phyloP scores from a whole-genome alignment of 495 filamentous ascomycete species.

The Lophiostoma macrostomum region DNA sequence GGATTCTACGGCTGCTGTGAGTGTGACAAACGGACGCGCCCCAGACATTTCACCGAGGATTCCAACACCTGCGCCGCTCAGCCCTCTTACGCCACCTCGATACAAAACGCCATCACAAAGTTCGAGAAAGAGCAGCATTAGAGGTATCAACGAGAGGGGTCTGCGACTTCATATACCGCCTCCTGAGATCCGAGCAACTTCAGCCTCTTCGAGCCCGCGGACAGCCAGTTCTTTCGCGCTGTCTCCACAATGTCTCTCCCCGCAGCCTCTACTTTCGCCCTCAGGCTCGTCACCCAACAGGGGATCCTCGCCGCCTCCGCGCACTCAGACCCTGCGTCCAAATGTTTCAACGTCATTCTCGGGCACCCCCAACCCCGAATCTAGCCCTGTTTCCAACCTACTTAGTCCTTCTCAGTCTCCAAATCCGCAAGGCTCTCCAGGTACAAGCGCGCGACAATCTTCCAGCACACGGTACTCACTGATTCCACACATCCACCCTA shows the following conservation, averaged over 20 bases:
- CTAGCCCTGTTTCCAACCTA: too few species aligned
- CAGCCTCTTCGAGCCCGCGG: slow-evolving; percentile 14
- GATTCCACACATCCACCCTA: not conserved
- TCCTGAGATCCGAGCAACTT: not conserved
- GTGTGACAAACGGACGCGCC: slow-evolving; percentile 3
- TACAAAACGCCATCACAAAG: slow-evolving; percentile 2
- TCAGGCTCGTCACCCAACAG: not conserved
- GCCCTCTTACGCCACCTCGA: slow-evolving; percentile 19
- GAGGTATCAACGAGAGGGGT: slow-evolving; percentile 19
- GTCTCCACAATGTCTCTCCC: slow-evolving; percentile 21
- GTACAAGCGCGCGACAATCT: not conserved
- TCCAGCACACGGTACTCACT: not conserved
- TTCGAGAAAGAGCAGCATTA: not conserved
- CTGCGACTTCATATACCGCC: slow-evolving; percentile 17
- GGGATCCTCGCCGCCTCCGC: not conserved
- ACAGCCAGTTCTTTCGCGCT: slow-evolving; percentile 21
- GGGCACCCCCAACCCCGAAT: not conserved
- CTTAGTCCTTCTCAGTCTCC: not conserved
- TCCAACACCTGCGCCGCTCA: slow-evolving; percentile 10
- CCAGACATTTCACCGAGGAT: slow-evolving; percentile 20
- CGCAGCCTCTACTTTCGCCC: slow-evolving; percentile 21
- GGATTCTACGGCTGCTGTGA: slow-evolving; percentile 4
- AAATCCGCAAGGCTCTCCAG: not conserved
- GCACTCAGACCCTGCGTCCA: slow-evolving; percentile 12
- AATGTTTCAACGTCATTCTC: not conserved